Conservation (phyloP, 768 basidiomycete species). For the Pisolithus sp. region DNA sequence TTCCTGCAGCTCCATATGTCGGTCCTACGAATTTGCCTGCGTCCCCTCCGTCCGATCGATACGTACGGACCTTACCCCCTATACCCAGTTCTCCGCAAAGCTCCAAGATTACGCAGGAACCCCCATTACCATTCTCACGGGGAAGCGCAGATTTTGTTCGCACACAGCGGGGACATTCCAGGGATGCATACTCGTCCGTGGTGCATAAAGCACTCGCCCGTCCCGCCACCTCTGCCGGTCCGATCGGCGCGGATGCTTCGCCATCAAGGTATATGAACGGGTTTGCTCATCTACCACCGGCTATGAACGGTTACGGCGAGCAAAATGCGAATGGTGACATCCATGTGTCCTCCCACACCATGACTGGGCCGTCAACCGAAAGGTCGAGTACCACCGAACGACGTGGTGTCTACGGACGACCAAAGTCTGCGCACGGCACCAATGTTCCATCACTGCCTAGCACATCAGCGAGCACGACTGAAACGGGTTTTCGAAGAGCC, state of each 20-base stretch:
- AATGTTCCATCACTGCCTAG: conserved; percentile 14
- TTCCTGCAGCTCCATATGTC: conserved; percentile 14
- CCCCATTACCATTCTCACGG: conserved; percentile 15
- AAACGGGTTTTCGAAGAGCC: conserved; percentile 30
- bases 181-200: not conserved
- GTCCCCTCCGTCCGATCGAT: conserved; percentile 8
- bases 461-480: conserved; percentile 14
- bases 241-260: conserved; percentile 14
- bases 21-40: conserved; percentile 3
- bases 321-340: not conserved
- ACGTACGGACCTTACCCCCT: conserved; percentile 14
- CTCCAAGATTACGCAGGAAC: conserved; percentile 7
- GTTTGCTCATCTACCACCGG: conserved; percentile 3
- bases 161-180: conserved; percentile 8
- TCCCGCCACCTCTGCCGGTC: conserved; percentile 37
- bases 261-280: conserved; percentile 13
- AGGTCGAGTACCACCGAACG: not conserved
- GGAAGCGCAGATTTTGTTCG: conserved; percentile 13
- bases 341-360: not conserved
- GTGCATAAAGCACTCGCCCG: conserved; percentile 21
- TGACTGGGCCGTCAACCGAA: conserved; percentile 1
- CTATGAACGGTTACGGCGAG: not conserved
- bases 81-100: conserved; percentile 28
- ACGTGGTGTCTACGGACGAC: conserved; percentile 9
- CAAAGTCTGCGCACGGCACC: conserved; percentile 23